A percentile compares a stretch with the other conserved stretches of the same genome.
These are phyloP conservation scores for Volutella citrinella DNA, from an alignment of 2,329 filamentous ascomycete genomes.

Conservation along the genomic window DNA sequence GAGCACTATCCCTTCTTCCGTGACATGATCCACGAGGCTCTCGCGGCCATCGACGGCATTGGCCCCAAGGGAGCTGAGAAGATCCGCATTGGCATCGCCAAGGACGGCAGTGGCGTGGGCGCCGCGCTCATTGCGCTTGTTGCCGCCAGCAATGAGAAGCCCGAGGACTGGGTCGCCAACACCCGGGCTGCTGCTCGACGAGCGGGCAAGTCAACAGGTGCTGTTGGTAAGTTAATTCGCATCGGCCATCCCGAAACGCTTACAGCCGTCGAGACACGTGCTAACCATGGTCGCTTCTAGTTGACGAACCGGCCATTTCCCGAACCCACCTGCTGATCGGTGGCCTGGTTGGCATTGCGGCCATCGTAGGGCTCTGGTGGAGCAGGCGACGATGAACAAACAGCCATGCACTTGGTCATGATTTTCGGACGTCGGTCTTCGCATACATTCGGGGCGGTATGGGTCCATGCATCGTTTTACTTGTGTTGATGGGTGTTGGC, in stretches of 20 bases:
- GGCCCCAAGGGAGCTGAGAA: slow-evolving; percentile 76
- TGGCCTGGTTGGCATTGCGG: slow-evolving; percentile 34
- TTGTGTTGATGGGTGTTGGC: neutral
- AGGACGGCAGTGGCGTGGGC: slow-evolving; percentile 82
- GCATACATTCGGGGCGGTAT: neutral
- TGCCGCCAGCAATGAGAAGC: slow-evolving; percentile 65
- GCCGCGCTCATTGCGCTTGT: slow-evolving; percentile 92
- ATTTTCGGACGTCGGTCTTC: slow-evolving; percentile 1
- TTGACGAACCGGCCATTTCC: slow-evolving; percentile 29
- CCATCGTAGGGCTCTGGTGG: slow-evolving; percentile 38
- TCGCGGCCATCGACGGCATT: slow-evolving; percentile 73
- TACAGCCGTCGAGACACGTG: no score
- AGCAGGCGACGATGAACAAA: slow-evolving; percentile 25
- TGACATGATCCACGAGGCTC: slow-evolving; percentile 79
- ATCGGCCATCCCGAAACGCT: no score
- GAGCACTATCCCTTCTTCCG: slow-evolving; percentile 96
- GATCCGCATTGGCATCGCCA: slow-evolving; percentile 92
- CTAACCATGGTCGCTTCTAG: slow-evolving; percentile 17
- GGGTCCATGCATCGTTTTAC: neutral
- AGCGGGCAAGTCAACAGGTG: slow-evolving; percentile 29
- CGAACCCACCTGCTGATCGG: slow-evolving; percentile 31
- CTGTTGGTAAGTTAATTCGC: slow-evolving; percentile 32
- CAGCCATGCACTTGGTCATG: neutral
- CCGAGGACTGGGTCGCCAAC: slow-evolving; percentile 40
- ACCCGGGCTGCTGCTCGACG: slow-evolving; percentile 38